These are phyloP conservation scores for Papilionanthe hybrid DNA, from an alignment of 116 monocot species.

Conservation along the genomic window DNA sequence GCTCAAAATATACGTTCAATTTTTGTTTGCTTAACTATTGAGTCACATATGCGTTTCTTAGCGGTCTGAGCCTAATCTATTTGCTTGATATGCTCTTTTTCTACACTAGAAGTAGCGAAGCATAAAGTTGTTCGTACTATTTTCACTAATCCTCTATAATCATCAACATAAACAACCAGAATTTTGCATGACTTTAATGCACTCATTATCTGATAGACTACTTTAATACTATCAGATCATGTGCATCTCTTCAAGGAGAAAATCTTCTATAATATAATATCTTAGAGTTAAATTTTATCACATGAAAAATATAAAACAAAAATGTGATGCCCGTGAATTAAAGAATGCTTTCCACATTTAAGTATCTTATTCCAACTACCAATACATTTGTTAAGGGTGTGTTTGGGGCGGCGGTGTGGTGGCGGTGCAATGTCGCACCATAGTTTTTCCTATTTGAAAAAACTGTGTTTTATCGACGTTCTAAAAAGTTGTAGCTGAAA, in stretches of 20 bases:
- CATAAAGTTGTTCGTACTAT: neutral
- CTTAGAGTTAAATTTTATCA: neutral
- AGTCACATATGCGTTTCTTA: neutral
- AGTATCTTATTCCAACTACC: neutral
- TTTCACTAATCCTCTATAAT: neutral
- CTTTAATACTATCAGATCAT: neutral
- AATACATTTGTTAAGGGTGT: neutral
- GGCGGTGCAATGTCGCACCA: too few species aligned
- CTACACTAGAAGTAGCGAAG: neutral
- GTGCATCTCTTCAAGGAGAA: neutral
- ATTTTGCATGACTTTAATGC: neutral
- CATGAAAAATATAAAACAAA: constrained; percentile 5
- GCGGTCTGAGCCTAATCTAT: too few species aligned
- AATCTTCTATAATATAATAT: neutral
- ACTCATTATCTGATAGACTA: neutral
- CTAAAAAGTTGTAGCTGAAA: too few species aligned
- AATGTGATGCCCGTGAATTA: neutral
- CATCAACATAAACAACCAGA: neutral
- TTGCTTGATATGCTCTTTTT: too few species aligned
- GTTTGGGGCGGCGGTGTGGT: too few species aligned
- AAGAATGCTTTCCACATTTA: neutral
- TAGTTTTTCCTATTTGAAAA: too few species aligned
- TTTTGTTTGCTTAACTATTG: too few species aligned
- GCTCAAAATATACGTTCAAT: too few species aligned
- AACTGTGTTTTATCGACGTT: too few species aligned